A percentile compares a stretch with the other conserved stretches of the same genome.
Conservation (phyloP, 116 monocot species). For the Posidonia oceanica region DNA sequence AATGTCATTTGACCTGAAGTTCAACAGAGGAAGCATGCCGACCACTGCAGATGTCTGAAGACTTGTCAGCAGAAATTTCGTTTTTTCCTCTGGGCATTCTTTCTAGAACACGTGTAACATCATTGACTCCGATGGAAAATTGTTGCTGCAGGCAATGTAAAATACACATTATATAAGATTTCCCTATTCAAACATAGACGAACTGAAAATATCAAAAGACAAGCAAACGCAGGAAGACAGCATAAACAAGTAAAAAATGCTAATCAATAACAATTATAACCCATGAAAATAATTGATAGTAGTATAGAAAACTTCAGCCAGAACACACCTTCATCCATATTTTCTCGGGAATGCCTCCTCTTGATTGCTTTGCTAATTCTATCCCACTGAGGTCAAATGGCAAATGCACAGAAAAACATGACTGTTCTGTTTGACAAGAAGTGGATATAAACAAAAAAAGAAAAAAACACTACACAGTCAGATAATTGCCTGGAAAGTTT, state of each 20-base stretch:
- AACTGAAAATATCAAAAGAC: too few species aligned
- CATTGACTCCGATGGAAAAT: slow-evolving; percentile 82
- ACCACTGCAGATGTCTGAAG: neutral
- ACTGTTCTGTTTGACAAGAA: neutral
- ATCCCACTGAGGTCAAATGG: slow-evolving; percentile 9
- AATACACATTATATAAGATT: neutral
- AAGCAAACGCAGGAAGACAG: too few species aligned
- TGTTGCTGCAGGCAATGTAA: slow-evolving; percentile 43
- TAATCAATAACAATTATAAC: too few species aligned
- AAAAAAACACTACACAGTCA: neutral
- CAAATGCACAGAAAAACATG: neutral
- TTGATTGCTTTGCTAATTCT: slow-evolving; percentile 32
- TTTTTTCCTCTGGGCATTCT: slow-evolving; percentile 42
- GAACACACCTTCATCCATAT: slow-evolving; percentile 61
- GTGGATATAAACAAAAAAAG: neutral
- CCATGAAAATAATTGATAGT: too few species aligned
- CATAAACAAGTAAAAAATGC: too few species aligned
- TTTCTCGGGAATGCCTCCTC: slow-evolving; percentile 50
- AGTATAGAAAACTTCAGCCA: neutral
- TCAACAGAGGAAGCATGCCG: slow-evolving; percentile 28
- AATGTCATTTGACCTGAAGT: slow-evolving; percentile 41
- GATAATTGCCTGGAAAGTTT: neutral
- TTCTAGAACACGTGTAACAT: slow-evolving; percentile 79
- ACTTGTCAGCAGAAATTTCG: slow-evolving; percentile 2
- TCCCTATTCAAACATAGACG: too few species aligned